These are phyloP conservation scores for Cutaneotrichosporon mucoides DNA, from an alignment of 1,284 basidiomycete species.

Conservation along the genomic window DNA sequence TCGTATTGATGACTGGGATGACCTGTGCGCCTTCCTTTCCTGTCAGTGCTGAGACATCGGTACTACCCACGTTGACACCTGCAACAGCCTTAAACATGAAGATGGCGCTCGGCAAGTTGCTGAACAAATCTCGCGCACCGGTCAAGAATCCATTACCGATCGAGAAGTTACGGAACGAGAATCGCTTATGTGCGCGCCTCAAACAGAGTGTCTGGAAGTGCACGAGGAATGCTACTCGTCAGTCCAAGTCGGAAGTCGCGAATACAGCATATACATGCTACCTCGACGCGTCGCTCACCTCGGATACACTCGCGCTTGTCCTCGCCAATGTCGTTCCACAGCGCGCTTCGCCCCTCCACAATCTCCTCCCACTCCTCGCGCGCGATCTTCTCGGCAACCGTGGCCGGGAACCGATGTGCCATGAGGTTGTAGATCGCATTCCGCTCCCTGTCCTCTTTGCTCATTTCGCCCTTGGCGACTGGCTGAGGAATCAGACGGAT, in stretches of 20 bases:
- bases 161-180: constrained; percentile 67
- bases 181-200: constrained; percentile 82
- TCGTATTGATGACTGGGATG: constrained; percentile 87
- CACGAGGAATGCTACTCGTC: constrained; percentile 69
- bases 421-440: constrained; percentile 70
- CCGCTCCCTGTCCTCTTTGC: constrained; percentile 30
- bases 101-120: constrained; percentile 86
- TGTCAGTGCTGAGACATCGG: neutral
- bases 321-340: constrained; percentile 85
- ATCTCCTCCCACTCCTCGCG: constrained; percentile 87
- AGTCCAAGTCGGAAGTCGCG: neutral
- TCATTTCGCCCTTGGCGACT: constrained; percentile 9
- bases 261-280: too few relatives aligned
- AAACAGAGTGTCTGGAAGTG: constrained; percentile 84
- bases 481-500: constrained; percentile 52
- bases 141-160: constrained; percentile 87
- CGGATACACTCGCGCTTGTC: constrained; percentile 74
- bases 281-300: constrained; percentile 27
- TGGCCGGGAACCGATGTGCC: constrained; percentile 70
- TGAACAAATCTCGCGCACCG: constrained; percentile 78
- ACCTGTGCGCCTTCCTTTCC: constrained; percentile 47
- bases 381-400: constrained; percentile 66
- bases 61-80: constrained; percentile 51
- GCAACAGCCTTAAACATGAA: constrained; percentile 93
- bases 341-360: constrained; percentile 75